Evolutionary conservation across 2,329 filamentous ascomycete genomes (phyloP).

Genomic region (Verticillium longisporum): DNA sequence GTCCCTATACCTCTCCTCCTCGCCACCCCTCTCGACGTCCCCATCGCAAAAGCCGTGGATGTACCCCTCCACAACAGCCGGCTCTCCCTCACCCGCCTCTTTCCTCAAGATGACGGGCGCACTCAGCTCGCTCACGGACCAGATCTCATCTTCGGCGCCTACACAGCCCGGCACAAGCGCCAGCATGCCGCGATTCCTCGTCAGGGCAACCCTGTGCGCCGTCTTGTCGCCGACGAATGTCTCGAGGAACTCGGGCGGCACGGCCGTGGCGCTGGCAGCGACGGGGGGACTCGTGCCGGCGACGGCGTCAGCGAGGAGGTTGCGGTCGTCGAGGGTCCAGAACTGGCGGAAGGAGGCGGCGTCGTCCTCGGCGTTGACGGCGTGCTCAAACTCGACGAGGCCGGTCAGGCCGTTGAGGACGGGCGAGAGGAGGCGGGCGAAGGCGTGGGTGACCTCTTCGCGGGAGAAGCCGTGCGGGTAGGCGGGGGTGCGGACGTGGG

Average conservation of each 20-base stretch:
- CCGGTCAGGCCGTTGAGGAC: slow-evolving; percentile 28
- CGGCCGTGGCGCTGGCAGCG: slow-evolving; percentile 16
- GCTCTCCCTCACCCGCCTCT: neutral
- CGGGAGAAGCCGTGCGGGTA: slow-evolving; percentile 12
- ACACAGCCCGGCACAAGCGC: slow-evolving; percentile 6
- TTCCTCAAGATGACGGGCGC: slow-evolving; percentile 4
- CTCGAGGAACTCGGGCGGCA: slow-evolving; percentile 12
- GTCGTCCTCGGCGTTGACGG: slow-evolving; percentile 21
- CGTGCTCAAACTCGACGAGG: slow-evolving; percentile 22
- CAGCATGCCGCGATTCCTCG: slow-evolving; percentile 8
- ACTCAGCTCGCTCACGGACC: slow-evolving; percentile 6
- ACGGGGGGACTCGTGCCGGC: slow-evolving; percentile 16
- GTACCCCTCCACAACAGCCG: neutral
- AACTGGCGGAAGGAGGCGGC: slow-evolving; percentile 26
- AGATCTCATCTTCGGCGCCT: slow-evolving; percentile 9
- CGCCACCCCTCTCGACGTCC: slow-evolving; percentile 3
- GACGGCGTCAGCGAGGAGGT: slow-evolving; percentile 24
- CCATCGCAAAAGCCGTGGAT: slow-evolving; percentile 6
- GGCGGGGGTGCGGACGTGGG: slow-evolving; percentile 8
- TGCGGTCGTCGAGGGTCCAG: slow-evolving; percentile 24
- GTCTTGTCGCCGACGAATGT: slow-evolving; percentile 6
- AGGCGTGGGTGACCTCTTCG: slow-evolving; percentile 22
- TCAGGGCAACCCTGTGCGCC: slow-evolving; percentile 7
- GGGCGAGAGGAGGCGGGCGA: slow-evolving; percentile 18
- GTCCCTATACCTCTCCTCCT: slow-evolving; percentile 6